phyloP scores from a whole-genome alignment of 805 yeast species.

The Barnettozyma sucrosica region DNA sequence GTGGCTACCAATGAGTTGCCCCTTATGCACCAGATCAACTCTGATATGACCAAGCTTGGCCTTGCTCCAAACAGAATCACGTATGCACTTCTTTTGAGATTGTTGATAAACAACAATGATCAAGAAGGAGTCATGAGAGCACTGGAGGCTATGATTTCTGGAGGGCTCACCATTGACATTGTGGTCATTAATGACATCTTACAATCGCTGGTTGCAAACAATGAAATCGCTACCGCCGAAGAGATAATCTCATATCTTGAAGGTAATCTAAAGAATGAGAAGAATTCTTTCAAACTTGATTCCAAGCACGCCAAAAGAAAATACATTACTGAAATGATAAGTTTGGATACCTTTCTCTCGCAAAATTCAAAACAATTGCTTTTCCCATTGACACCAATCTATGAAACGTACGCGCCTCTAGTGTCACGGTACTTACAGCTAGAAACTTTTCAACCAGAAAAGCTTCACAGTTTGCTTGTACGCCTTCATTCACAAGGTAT shows the following conservation, averaged over 20 bases:
- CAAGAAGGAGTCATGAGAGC: neutral
- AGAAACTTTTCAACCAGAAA: constrained; percentile 1
- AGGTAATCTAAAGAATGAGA: neutral
- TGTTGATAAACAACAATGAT: neutral
- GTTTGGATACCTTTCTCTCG: constrained; percentile 1
- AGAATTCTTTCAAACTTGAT: neutral
- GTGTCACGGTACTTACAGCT: neutral
- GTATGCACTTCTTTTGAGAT: neutral
- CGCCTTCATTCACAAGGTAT: neutral
- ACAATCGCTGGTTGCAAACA: neutral
- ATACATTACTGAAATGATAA: neutral
- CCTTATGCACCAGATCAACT: neutral
- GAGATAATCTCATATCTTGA: constrained; percentile 1
- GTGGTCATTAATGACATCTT: constrained; percentile 3
- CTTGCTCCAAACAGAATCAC: constrained; percentile 6
- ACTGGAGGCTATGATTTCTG: neutral
- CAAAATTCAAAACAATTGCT: neutral
- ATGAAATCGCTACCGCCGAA: neutral
- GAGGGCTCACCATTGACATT: constrained; percentile 4
- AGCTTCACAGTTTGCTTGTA: neutral
- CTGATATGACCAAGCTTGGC: neutral
- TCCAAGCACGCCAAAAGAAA: constrained; percentile 4
- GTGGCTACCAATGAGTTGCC: neutral
- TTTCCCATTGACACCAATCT: constrained; percentile 4
- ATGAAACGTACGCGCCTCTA: constrained; percentile 6